phyloP scores from a whole-genome alignment of 495 filamentous ascomycete genomes.

The Lepidopterella palustris region DNA sequence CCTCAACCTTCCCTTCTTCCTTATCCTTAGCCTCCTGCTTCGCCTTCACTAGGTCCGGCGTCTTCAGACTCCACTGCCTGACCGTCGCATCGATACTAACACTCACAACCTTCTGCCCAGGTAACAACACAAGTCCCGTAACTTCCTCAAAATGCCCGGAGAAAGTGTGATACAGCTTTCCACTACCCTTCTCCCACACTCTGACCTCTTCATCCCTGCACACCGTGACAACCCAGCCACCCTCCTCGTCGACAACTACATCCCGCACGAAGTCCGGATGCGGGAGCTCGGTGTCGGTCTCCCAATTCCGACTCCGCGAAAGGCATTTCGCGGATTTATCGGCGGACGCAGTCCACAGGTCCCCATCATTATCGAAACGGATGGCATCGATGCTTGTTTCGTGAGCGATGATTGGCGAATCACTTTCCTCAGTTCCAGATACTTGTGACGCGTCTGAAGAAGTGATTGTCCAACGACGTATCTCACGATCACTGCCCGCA shows the following conservation, averaged over 20 bases:
- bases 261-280: constrained; percentile 90
- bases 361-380: constrained; percentile 56
- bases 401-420: constrained; percentile 61
- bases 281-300: constrained; percentile 59
- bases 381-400: constrained; percentile 85
- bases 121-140: constrained; percentile 64
- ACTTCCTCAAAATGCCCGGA: constrained; percentile 90
- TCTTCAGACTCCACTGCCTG: constrained; percentile 68
- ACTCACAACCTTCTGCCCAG: constrained; percentile 57
- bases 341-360: constrained; percentile 86
- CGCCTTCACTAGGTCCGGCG: constrained; percentile 52
- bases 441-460: constrained; percentile 18
- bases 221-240: constrained; percentile 80
- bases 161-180: constrained; percentile 68
- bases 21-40: constrained; percentile 44
- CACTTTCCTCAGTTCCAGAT: not conserved
- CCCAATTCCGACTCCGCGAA: constrained; percentile 56
- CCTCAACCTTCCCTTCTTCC: constrained; percentile 37
- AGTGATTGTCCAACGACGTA: constrained; percentile 62
- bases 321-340: constrained; percentile 78
- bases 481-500: constrained; percentile 77
- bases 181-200: constrained; percentile 74
- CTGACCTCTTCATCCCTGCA: constrained; percentile 88
- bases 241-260: constrained; percentile 61
- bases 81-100: constrained; percentile 85